Percentiles rank a stretch among this genome's conserved stretches.
phyloP scores from a whole-genome alignment of 2,329 filamentous ascomycete species.

The Nemania sp. region DNA sequence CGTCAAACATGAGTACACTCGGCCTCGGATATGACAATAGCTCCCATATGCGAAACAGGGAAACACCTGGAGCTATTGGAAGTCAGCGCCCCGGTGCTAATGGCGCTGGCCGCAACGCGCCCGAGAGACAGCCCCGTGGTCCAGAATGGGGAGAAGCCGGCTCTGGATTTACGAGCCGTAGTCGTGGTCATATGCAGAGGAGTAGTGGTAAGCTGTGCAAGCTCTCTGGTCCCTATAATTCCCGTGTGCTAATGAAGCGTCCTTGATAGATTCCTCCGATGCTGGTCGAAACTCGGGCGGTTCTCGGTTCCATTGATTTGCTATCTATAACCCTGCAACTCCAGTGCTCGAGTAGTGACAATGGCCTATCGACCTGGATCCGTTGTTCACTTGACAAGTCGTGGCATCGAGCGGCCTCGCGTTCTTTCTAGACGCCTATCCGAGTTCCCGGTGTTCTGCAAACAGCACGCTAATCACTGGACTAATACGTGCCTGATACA shows the following conservation, averaged over 20 bases:
- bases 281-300: constrained; percentile 40
- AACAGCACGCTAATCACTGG: not conserved
- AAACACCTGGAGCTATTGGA: constrained; percentile 65
- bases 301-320: constrained; percentile 40
- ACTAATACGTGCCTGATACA: constrained; percentile 1
- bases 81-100: constrained; percentile 64
- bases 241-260: constrained; percentile 8
- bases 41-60: constrained; percentile 48
- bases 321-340: not conserved
- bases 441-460: not conserved
- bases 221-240: not conserved
- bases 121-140: constrained; percentile 67
- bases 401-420: not conserved
- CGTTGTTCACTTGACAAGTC: constrained; percentile 1
- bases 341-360: not conserved
- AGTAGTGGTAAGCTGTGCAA: constrained; percentile 58
- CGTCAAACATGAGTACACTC: constrained; percentile 48
- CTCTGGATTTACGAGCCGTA: constrained; percentile 57
- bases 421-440: not conserved
- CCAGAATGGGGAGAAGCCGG: constrained; percentile 62
- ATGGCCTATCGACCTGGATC: not conserved
- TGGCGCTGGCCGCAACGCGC: constrained; percentile 50
- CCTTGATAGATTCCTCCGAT: constrained; percentile 40
- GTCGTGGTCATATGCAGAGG: constrained; percentile 64
- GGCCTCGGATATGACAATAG: constrained; percentile 56